phyloP scores from a whole-genome alignment of 2,329 filamentous ascomycete genomes.

The Microdochium nivale region DNA sequence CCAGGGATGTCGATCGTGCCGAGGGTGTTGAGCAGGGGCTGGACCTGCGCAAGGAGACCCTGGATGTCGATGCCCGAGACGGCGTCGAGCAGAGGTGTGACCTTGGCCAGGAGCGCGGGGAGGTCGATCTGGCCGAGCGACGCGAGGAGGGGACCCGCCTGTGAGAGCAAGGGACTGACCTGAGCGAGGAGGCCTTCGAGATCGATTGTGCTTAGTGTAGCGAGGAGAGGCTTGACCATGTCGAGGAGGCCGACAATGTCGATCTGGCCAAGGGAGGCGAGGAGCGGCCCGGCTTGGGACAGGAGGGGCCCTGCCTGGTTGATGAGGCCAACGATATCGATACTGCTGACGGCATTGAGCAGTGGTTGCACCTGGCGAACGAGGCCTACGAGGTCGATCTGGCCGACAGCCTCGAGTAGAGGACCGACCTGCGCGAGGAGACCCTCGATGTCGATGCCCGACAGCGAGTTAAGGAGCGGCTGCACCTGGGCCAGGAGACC shows the following conservation, averaged over 20 bases:
- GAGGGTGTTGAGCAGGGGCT: constrained; percentile 18
- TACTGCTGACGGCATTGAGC: constrained; percentile 10
- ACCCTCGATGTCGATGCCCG: constrained; percentile 22
- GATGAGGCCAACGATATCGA: constrained; percentile 9
- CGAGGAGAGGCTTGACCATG: constrained; percentile 30
- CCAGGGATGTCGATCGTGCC: constrained; percentile 21
- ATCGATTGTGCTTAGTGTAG: constrained; percentile 19
- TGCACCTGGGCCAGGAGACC: constrained; percentile 20
- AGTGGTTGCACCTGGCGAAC: constrained; percentile 18
- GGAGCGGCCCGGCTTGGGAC: neutral
- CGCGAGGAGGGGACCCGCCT: constrained; percentile 27
- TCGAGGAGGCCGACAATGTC: constrained; percentile 21
- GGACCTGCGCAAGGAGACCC: constrained; percentile 18
- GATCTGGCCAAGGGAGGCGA: constrained; percentile 16
- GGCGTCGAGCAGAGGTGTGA: constrained; percentile 2
- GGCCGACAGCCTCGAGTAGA: constrained; percentile 13
- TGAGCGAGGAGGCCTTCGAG: constrained; percentile 20
- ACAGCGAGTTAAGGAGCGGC: constrained; percentile 6
- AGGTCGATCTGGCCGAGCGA: constrained; percentile 22
- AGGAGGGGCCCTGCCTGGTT: constrained; percentile 9
- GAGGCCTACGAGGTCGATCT: constrained; percentile 21
- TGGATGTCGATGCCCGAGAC: neutral
- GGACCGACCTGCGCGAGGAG: constrained; percentile 17
- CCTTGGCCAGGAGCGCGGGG: constrained; percentile 18
- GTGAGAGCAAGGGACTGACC: constrained; percentile 32